Evolutionary conservation across 192 early-diverging fungal species (phyloP).

Genomic region (Allomyces macrogynus): DNA sequence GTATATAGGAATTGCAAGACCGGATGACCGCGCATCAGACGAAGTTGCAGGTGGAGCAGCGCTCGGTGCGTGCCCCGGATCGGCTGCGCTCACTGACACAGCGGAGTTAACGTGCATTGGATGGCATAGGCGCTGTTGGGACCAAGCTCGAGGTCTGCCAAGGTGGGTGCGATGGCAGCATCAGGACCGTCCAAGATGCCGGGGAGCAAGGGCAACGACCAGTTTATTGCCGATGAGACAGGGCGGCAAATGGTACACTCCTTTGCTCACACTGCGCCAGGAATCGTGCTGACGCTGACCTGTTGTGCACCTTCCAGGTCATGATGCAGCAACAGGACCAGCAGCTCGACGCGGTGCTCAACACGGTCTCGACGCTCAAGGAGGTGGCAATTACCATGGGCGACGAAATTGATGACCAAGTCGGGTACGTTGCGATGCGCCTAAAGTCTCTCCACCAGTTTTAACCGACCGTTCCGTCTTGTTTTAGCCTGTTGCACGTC

Average conservation of each 20-base stretch:
- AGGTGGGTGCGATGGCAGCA: not conserved
- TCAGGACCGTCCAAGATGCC: not conserved
- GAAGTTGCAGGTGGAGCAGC: too few species aligned
- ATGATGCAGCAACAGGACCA: conserved; percentile 27
- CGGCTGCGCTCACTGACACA: too few species aligned
- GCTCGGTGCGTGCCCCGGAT: too few species aligned
- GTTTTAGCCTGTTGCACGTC: conserved; percentile 20
- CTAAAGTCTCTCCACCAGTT: not conserved
- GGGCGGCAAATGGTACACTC: not conserved
- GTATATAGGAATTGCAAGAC: too few species aligned
- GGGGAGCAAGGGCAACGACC: conserved; percentile 2
- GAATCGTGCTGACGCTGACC: not conserved
- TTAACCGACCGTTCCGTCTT: not conserved
- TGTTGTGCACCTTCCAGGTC: conserved; percentile 13
- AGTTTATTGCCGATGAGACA: conserved; percentile 6
- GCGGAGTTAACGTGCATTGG: too few species aligned
- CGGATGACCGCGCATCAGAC: too few species aligned
- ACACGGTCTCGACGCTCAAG: conserved; percentile 20
- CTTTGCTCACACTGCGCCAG: too few species aligned
- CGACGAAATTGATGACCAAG: conserved; percentile 32
- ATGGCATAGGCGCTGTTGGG: too few species aligned
- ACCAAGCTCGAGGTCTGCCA: too few species aligned
- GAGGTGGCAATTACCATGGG: conserved; percentile 32
- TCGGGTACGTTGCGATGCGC: conserved; percentile 9
- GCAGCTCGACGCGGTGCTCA: conserved; percentile 24